These are phyloP conservation scores for Hymenoscyphus scutula DNA, from an alignment of 2,329 filamentous ascomycete genomes.

Conservation along the genomic window DNA sequence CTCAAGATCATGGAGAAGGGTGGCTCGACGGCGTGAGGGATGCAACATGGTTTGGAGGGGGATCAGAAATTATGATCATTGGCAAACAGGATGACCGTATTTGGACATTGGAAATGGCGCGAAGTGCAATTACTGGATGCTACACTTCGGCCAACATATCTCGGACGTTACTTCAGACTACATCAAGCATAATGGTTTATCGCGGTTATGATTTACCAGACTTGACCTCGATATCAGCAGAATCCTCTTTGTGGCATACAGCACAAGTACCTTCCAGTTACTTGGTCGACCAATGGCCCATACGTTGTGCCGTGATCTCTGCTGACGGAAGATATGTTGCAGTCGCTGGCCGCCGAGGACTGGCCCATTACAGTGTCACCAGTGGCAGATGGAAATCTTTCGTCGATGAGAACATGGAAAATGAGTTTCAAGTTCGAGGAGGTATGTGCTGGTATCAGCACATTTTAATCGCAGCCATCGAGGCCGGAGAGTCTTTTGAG, in stretches of 20 bases:
- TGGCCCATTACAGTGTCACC: slow-evolving; percentile 93
- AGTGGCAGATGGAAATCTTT: slow-evolving; percentile 97
- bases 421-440: slow-evolving; percentile 86
- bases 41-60: slow-evolving; percentile 83
- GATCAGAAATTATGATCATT: slow-evolving; percentile 79
- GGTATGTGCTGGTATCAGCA: slow-evolving; percentile 99
- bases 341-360: slow-evolving; percentile 86
- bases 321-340: slow-evolving; percentile 92
- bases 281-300: slow-evolving; percentile 89
- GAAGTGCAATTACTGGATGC: slow-evolving; percentile 88
- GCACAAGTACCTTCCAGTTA: slow-evolving; percentile 82
- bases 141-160: slow-evolving; percentile 90
- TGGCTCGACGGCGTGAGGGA: slow-evolving; percentile 80
- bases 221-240: slow-evolving; percentile 85
- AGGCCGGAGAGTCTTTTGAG: slow-evolving; percentile 77
- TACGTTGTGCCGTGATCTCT: slow-evolving; percentile 82
- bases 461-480: slow-evolving; percentile 89
- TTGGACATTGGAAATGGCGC: slow-evolving; percentile 88
- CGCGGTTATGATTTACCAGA: slow-evolving; percentile 89
- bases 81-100: slow-evolving; percentile 70
- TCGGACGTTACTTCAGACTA: slow-evolving; percentile 83
- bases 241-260: slow-evolving; percentile 93
- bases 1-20: slow-evolving; percentile 67
- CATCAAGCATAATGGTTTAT: slow-evolving; percentile 86
- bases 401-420: slow-evolving; percentile 74